Evolutionary conservation across 1,139 yeast species (phyloP), one percentile per base, ranked within the genome.

Genomic region (Pichia cactophila): DNA sequence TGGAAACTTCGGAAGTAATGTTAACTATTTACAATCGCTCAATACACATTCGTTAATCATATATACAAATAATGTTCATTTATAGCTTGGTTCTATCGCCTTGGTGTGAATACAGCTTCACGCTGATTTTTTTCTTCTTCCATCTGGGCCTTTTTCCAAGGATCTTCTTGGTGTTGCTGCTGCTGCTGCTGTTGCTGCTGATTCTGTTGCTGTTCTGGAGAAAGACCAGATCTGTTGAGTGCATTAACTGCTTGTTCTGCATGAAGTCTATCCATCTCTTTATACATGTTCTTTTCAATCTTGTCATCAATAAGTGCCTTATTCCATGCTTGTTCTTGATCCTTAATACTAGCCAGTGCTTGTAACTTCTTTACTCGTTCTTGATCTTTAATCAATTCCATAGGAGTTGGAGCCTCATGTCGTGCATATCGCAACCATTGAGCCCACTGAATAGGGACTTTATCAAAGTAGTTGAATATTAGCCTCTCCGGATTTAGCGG

Each of bases 341-440:
- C 75, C 46, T 72, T 75, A 56, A 83, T 86, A 50, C 69, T 66
- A 1, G 86, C 85, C 58, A 83, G 68, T 1, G 74, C 61, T 61
- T 80, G 77, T 56, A 86, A 70, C 26, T 70, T 69, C 44, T 71
- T 70, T 50, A 81, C 81, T 44, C 95, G 71, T 23, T 69, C 58
- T 58, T 78, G 73, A 56, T 86, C 95, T 3, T 68, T 69, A 5
- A 75, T 55, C 43, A 86, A 71, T 55, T 86, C 95, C 43, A 75
- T 72, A 36, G 86, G 60, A 1, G 81, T 71, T 0, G 95, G 95
- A 2, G 82, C 73, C 1, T 67, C 61, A 1, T 71, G 66, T 47
- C 95, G 71, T 1, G 87, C 80, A 57, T 79, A 71, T 46, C 94
- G 66, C 26, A 87, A 70, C 95, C 95, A 86, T 61, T 83, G 90